Conservation (phyloP, 768 basidiomycete genomes). For the Russula foetens region DNA sequence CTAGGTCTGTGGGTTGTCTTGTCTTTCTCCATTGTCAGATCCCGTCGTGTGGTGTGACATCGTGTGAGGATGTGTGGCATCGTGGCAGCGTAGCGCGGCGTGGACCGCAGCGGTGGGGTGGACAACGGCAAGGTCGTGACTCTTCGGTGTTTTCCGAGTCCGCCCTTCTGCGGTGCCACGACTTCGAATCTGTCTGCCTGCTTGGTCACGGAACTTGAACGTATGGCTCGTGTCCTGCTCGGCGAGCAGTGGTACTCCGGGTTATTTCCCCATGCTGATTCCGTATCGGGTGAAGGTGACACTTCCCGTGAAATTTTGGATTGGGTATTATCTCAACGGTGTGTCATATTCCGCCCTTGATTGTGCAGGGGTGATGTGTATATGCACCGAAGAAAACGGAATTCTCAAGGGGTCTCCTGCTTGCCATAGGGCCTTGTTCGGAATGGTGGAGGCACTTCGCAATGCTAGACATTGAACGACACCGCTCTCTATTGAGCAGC, state of each 20-base stretch:
- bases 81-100: too few relatives aligned
- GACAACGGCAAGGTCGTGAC: too few relatives aligned
- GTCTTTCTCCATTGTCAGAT: too few relatives aligned
- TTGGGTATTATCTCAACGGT: conserved; percentile 70
- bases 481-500: too few relatives aligned
- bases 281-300: conserved; percentile 52
- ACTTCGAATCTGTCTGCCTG: too few relatives aligned
- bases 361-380: conserved; percentile 1
- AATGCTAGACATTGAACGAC: too few relatives aligned
- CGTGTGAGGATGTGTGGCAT: too few relatives aligned
- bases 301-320: conserved; percentile 50
- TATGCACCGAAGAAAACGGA: not conserved
- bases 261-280: conserved; percentile 36
- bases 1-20: too few relatives aligned
- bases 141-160: too few relatives aligned
- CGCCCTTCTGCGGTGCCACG: too few relatives aligned
- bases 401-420: conserved; percentile 17
- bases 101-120: too few relatives aligned
- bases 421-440: conserved; percentile 29
- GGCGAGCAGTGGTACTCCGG: conserved; percentile 29
- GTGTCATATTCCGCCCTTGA: not conserved
- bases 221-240: conserved; percentile 45
- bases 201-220: conserved; percentile 61
- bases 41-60: too few relatives aligned
- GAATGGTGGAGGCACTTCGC: conserved; percentile 31